Percentiles rank a stretch among this genome's conserved stretches.
Conservation (phyloP, 306 rosid species). For the Astragalus membranaceus region DNA sequence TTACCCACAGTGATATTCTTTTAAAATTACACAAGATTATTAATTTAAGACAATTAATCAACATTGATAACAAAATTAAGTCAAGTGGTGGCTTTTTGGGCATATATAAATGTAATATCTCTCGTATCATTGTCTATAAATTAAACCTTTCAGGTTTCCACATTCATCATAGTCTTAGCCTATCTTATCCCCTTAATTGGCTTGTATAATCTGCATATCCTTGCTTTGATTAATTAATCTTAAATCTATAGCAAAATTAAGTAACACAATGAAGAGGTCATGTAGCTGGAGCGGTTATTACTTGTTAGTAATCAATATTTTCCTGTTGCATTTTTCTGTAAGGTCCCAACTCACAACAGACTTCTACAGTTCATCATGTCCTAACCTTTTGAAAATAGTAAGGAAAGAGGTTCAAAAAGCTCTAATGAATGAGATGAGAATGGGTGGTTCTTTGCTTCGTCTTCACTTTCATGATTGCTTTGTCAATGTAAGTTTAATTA, state of each 20-base stretch:
- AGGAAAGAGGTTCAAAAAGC: constrained; percentile 55
- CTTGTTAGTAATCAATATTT: constrained; percentile 25
- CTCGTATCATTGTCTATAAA: constrained; percentile 28
- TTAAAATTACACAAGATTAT: no score
- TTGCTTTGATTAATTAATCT: neutral
- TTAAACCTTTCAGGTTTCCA: constrained; percentile 8
- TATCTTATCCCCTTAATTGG: neutral
- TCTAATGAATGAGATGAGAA: constrained; percentile 55
- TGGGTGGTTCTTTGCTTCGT: constrained; percentile 88
- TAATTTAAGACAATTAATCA: neutral
- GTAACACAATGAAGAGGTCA: constrained; percentile 26
- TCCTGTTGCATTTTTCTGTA: constrained; percentile 35
- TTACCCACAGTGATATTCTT: no score
- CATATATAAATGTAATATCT: constrained; percentile 12
- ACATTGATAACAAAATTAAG: constrained; percentile 16
- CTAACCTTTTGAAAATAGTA: constrained; percentile 44
- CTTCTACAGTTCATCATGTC: constrained; percentile 63
- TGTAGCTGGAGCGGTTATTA: neutral
- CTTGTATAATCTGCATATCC: neutral
- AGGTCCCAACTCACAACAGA: constrained; percentile 54
- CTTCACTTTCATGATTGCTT: constrained; percentile 97
- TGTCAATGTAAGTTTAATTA: constrained; percentile 54
- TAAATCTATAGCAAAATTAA: neutral
- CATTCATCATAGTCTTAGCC: neutral
- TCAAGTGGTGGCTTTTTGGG: constrained; percentile 21